phyloP scores from a whole-genome alignment of 768 basidiomycete genomes.

The Ramaria sp. region DNA sequence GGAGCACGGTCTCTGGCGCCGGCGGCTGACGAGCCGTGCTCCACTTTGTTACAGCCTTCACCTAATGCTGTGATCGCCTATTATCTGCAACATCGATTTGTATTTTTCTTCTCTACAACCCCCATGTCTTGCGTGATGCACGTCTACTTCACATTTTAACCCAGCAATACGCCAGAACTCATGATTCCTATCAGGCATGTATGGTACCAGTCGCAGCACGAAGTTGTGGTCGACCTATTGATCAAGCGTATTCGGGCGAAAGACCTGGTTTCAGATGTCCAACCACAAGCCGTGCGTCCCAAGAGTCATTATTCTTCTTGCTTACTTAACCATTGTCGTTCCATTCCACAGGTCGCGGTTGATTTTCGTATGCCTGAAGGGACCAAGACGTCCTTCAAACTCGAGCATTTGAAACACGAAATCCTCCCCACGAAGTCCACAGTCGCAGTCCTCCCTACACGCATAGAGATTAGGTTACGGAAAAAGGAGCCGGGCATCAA shows the following conservation, averaged over 20 bases:
- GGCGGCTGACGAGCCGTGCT: not conserved
- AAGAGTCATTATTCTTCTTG: not conserved
- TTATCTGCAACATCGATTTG: not conserved
- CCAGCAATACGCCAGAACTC: not conserved
- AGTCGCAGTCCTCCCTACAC: constrained; percentile 4
- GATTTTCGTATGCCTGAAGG: constrained; percentile 5
- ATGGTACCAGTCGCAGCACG: constrained; percentile 9
- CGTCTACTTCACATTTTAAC: not conserved
- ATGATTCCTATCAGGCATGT: constrained; percentile 8
- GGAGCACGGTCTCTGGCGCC: too few relatives aligned
- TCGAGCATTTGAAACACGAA: constrained; percentile 3
- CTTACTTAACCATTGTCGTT: not conserved
- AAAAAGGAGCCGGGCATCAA: constrained; percentile 9
- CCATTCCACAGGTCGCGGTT: constrained; percentile 1
- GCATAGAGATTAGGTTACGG: constrained; percentile 7
- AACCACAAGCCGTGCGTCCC: constrained; percentile 2
- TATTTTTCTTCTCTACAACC: not conserved
- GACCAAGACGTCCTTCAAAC: not conserved
- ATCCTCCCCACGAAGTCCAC: constrained; percentile 7
- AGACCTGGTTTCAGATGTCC: not conserved
- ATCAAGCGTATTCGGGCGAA: constrained; percentile 6
- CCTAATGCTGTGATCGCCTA: not conserved
- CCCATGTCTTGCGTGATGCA: not conserved
- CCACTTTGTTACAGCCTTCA: not conserved
- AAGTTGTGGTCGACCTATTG: constrained; percentile 7